phyloP scores from a whole-genome alignment of 2,329 filamentous ascomycete genomes.

The Cryphonectria radicalis region DNA sequence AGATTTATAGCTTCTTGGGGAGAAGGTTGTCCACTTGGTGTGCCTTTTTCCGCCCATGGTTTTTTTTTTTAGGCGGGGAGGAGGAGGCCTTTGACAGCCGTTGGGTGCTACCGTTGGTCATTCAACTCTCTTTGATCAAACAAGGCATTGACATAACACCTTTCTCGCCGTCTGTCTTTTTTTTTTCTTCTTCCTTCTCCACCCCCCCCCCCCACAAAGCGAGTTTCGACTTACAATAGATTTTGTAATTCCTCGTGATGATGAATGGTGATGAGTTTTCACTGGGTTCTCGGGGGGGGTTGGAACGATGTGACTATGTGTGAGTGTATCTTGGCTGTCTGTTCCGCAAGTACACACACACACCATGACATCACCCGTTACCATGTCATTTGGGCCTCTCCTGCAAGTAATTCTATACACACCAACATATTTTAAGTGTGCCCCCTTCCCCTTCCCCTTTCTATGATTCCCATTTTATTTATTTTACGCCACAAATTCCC shows the following conservation, averaged over 20 bases:
- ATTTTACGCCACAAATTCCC: not conserved
- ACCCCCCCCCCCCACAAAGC: too few species aligned
- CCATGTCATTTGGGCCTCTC: not conserved
- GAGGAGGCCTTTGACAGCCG: not conserved
- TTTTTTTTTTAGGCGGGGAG: too few species aligned
- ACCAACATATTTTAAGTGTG: not conserved
- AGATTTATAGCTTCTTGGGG: constrained; percentile 8
- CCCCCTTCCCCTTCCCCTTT: not conserved
- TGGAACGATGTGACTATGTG: not conserved
- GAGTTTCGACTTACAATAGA: not conserved
- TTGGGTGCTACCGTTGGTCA: too few species aligned
- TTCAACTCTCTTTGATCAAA: not conserved
- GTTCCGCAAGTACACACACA: not conserved
- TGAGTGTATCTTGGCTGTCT: not conserved
- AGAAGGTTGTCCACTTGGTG: not conserved
- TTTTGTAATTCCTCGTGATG: not conserved
- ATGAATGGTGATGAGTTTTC: not conserved
- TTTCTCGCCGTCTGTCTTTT: not conserved
- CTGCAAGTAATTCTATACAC: not conserved
- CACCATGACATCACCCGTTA: constrained; percentile 14
- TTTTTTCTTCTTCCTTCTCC: too few species aligned
- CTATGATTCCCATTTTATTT: not conserved
- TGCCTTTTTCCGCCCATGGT: not conserved
- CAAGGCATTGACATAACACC: not conserved
- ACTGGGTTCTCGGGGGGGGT: not conserved